Evolutionary conservation across 202 grass and related monocot genomes (phyloP).

Genomic region (Bolboschoenoplectus hybrid): DNA sequence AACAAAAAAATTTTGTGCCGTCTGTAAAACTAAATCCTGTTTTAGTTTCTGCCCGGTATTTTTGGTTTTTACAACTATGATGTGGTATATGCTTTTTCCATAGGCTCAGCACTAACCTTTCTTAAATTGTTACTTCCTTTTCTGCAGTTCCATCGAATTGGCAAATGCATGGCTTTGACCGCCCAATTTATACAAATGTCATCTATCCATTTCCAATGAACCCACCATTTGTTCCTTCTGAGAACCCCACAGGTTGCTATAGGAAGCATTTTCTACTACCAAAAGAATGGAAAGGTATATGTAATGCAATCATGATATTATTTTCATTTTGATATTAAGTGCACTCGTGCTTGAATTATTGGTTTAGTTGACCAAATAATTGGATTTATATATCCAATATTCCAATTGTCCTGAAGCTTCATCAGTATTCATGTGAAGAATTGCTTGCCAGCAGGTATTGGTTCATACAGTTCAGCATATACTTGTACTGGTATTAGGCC

Average conservation of each 20-base stretch:
- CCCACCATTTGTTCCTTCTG: conserved; percentile 79
- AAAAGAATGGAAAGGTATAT: conserved; percentile 94
- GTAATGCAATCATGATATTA: background rate
- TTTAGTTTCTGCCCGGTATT: conserved; percentile 2
- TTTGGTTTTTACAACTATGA: conserved; percentile 2
- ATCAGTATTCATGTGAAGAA: conserved; percentile 16
- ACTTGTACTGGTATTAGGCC: conserved; percentile 11
- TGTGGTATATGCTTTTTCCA: background rate
- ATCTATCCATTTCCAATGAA: conserved; percentile 85
- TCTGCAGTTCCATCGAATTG: conserved; percentile 92
- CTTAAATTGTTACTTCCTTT: conserved; percentile 35
- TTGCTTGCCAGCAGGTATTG: background rate
- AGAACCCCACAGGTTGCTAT: conserved; percentile 95
- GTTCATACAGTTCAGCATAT: background rate
- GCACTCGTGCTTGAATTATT: background rate
- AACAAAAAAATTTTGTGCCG: background rate
- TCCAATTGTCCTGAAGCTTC: background rate
- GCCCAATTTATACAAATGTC: conserved; percentile 83
- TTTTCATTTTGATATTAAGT: conserved; percentile 21
- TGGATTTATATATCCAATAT: conserved; percentile 1
- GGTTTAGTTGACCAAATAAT: conserved; percentile 16
- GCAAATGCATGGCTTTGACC: conserved; percentile 96
- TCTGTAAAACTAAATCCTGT: background rate
- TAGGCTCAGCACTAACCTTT: conserved; percentile 29
- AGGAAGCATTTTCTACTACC: conserved; percentile 78